Evolutionary conservation across 352 stramenopile genomes (phyloP), one percentile per base, ranked within the genome.

Genomic region (Globisporangium camurandrum): DNA sequence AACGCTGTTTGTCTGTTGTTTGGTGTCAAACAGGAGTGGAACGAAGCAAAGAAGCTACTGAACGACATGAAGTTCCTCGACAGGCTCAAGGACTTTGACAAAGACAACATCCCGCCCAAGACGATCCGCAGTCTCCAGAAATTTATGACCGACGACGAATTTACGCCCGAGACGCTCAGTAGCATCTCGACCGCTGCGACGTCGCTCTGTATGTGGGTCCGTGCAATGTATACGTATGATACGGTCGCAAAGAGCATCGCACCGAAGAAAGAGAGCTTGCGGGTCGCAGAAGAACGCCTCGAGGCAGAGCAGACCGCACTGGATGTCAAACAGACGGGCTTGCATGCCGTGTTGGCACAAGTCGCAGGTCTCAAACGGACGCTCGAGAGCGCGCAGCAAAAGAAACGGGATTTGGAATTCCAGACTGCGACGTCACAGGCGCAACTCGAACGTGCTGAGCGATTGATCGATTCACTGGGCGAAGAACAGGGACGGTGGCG

Each of bases 181-280:
- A 92, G 76, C 44, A 89, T 93, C 33, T 97, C 88, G 7, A 93
- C 71, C 4, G 92, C 92, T 12, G 89, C 90, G 12, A 96, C 76
- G 1, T 96, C 86, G 27, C 66, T 98, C 0, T 97, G 91, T 58
- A 97, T 97, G 89, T 98, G 92, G 88, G 90, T 84, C 0, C 72
- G 87, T 16, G 91, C 90, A 5, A 97, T 98, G 83, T 92, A 96
- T 56, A 96, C 85, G 22, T 98, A 98, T 67, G 88, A 97, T 59
- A 79, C 75, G 3, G 89, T 98, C 26, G 89, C 86, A 23, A 97
- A 96, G 57, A 95, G 88, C 54, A 96, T 98, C 60, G 91, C 67
- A 11, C 92, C 92, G 0, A 98, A 98, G 63, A 94, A 95, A 49
- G 82, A 93, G 50, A 92, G 93, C 23, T 70, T 98, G 1, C 82